A percentile compares a stretch with the other conserved stretches of the same genome.
Conservation (phyloP, 1,284 basidiomycete species). For the Trichosporon faecale region DNA sequence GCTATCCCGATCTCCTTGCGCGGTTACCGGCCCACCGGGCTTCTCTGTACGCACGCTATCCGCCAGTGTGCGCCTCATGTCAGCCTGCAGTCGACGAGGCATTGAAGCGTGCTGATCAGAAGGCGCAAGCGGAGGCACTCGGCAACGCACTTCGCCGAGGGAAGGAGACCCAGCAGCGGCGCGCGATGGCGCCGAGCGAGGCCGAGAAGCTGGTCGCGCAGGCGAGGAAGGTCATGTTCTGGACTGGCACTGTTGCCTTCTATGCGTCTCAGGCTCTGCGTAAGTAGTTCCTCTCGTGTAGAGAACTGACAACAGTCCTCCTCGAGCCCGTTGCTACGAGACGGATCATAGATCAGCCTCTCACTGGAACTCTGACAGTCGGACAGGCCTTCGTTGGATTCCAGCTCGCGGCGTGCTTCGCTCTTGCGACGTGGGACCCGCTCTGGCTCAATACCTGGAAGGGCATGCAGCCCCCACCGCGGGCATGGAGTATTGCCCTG, state of each 20-base stretch:
- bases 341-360: background rate
- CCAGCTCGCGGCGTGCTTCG: background rate
- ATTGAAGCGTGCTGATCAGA: slow-evolving; percentile 69
- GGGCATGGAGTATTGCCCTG: background rate
- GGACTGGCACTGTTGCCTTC: background rate
- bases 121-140: slow-evolving; percentile 74
- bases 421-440: background rate
- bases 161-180: slow-evolving; percentile 3
- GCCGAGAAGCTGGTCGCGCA: background rate
- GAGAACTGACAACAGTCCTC: background rate
- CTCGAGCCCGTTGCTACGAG: background rate
- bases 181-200: background rate
- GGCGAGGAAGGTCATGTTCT: background rate
- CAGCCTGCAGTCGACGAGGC: slow-evolving; percentile 73
- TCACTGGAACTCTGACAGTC: background rate
- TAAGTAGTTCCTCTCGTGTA: background rate
- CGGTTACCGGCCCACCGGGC: slow-evolving; percentile 67
- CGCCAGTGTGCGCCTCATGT: slow-evolving; percentile 74
- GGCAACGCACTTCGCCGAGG: slow-evolving; percentile 40
- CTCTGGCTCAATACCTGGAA: background rate
- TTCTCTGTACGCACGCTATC: slow-evolving; percentile 74
- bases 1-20: slow-evolving; percentile 62
- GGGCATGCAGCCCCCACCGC: background rate
- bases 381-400: background rate
- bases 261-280: background rate